These are phyloP conservation scores for Russula abietina DNA, from an alignment of 768 basidiomycete species.

Conservation along the genomic window DNA sequence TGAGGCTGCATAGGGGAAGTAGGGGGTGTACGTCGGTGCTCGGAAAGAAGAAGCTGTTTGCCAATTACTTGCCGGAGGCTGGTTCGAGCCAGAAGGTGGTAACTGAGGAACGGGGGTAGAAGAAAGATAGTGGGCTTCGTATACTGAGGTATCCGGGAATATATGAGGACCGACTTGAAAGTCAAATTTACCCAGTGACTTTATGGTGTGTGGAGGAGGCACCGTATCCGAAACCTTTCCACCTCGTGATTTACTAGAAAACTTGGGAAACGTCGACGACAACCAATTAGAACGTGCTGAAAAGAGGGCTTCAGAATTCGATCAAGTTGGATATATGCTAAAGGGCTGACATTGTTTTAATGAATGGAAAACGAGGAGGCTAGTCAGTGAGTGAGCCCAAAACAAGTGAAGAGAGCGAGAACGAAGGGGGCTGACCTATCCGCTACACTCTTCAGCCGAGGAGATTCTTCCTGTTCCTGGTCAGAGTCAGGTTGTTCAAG, in stretches of 20 bases:
- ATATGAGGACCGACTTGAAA: slow-evolving; percentile 71
- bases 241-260: slow-evolving; percentile 58
- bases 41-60: slow-evolving; percentile 16
- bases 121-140: slow-evolving; percentile 65
- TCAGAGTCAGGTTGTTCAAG: slow-evolving; percentile 38
- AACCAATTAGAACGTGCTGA: slow-evolving; percentile 71
- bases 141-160: slow-evolving; percentile 62
- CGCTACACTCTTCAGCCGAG: slow-evolving; percentile 41
- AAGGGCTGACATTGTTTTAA: slow-evolving; percentile 57
- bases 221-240: slow-evolving; percentile 47
- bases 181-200: slow-evolving; percentile 60
- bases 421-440: slow-evolving; percentile 48
- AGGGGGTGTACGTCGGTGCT: slow-evolving; percentile 15
- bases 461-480: slow-evolving; percentile 33
- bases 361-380: slow-evolving; percentile 58
- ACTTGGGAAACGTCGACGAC: slow-evolving; percentile 57
- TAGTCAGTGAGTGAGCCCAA: slow-evolving; percentile 28
- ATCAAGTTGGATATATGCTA: slow-evolving; percentile 3
- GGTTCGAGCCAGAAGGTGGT: slow-evolving; percentile 25
- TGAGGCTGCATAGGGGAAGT: slow-evolving; percentile 1
- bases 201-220: slow-evolving; percentile 62
- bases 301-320: slow-evolving; percentile 21
- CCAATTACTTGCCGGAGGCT: slow-evolving; percentile 26
- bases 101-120: slow-evolving; percentile 26
- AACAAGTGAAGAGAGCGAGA: not conserved